phyloP scores from a whole-genome alignment of 306 rosid genomes.

The Acmispon strigosus region DNA sequence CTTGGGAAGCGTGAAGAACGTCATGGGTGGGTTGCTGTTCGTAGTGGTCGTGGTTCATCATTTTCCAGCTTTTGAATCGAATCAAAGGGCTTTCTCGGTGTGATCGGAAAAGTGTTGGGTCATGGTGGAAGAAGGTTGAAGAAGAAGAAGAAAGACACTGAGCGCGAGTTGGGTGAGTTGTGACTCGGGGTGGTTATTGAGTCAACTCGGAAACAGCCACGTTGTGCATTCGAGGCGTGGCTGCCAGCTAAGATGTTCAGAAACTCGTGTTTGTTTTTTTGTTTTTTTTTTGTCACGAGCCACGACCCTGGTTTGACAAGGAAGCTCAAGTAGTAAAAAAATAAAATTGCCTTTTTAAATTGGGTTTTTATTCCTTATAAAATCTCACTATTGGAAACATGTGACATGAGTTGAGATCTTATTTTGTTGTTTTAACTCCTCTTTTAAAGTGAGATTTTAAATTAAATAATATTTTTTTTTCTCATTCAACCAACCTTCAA shows the following conservation, averaged over 20 bases:
- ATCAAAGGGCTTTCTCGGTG: background rate
- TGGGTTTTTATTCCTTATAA: too few species aligned
- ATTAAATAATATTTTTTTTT: too few species aligned
- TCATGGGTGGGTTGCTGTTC: background rate
- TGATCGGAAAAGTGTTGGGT: background rate
- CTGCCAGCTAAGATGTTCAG: background rate
- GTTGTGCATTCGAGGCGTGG: background rate
- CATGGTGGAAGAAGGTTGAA: background rate
- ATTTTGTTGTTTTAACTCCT: too few species aligned
- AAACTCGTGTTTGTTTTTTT: background rate
- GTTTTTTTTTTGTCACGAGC: background rate
- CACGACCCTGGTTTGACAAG: background rate
- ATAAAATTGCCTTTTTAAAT: too few species aligned
- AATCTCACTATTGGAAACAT: too few species aligned
- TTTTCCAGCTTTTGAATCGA: background rate
- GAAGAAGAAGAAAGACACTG: background rate
- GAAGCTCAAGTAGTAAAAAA: background rate
- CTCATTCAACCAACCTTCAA: too few species aligned
- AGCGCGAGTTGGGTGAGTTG: background rate
- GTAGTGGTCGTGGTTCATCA: conserved; percentile 32
- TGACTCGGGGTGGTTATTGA: conserved; percentile 1
- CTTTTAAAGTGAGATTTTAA: too few species aligned
- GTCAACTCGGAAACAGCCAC: conserved; percentile 7
- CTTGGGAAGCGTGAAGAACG: conserved; percentile 22
- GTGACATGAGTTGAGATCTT: too few species aligned